Base-by-base conservation (phyloP, 306 rosid genomes). In the Lithocarpus polystachyus region DNA sequence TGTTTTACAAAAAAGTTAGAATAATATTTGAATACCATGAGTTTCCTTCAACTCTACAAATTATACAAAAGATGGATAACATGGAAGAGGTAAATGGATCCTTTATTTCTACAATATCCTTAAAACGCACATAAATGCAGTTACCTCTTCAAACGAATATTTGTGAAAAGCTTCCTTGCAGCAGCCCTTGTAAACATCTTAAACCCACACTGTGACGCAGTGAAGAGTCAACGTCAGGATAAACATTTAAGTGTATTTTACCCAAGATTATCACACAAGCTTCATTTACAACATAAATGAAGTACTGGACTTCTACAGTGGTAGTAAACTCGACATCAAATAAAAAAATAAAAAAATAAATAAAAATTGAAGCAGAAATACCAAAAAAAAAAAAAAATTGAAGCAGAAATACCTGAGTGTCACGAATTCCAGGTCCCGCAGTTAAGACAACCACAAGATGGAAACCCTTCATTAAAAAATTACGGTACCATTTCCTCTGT, bases 141-240 rank as follows among this genome's bases (percentile, higher is more conserved):
- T 75, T 84, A 94, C 97, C 99, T 92, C 79, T 85, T 89, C 84
- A 94, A 84, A 80, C 84, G 97, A 71, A 91, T 92, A 77, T 94
- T 94, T 68, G 90, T 81, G 87, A 92, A 94, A 81, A 92, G 97
- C 87, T 87, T 94, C 88, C 98, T 91, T 24, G 93, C 97, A 56
- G 97, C 97, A 75, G 97, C 92, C 82, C 97, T 82, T 17, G 98
- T 94, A 82, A 94, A 94, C 97, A 94, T 92, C 89, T 94, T 94
- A 85, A 92, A 94, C 79, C 98, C 98, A 84, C 98, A 94, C 98
- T 94, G 90, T 48, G 24, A 84, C 68, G 82, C 78, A 81, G 53
- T 61, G 72, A 79, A 37, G 77, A 80, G 72, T 15, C 31, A 43
- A 84, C 57, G 51, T 85, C 76, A 87, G 85, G 56, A 14, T 64